phyloP scores from a whole-genome alignment of 2,329 filamentous ascomycete genomes.

The Fusarium fujikuroi region DNA sequence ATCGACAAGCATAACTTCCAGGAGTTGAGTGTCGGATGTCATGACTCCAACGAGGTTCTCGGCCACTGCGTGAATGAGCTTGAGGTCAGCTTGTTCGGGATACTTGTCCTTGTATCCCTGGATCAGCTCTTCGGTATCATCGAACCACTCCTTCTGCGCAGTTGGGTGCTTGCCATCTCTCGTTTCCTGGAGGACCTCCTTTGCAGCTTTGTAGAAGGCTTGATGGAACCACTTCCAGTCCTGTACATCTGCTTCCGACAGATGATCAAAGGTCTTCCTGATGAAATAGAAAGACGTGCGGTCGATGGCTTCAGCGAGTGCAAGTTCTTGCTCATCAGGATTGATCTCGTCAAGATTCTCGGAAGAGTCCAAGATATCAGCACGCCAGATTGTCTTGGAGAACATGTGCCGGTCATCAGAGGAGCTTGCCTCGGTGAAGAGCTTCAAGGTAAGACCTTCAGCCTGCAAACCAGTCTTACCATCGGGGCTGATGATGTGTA shows the following conservation, averaged over 20 bases:
- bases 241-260: neutral
- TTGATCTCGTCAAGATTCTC: neutral
- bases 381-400: neutral
- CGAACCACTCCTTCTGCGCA: neutral
- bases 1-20: neutral
- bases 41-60: neutral
- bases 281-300: neutral
- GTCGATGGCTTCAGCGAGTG: slow-evolving; percentile 1
- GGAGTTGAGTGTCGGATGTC: neutral
- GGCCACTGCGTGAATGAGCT: neutral
- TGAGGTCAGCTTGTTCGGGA: neutral
- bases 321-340: neutral
- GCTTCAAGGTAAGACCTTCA: neutral
- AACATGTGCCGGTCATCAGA: neutral
- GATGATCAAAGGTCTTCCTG: neutral
- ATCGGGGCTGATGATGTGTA: neutral
- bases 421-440: neutral
- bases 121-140: neutral
- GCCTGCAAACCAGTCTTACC: neutral
- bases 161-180: neutral
- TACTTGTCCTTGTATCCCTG: neutral
- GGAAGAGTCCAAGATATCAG: neutral
- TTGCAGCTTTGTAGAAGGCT: neutral
- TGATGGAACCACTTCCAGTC: slow-evolving; percentile 4
- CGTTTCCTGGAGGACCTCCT: neutral